A percentile compares a stretch with the other conserved stretches of the same genome.
Evolutionary conservation across 164 flowering plant species (phyloP).

Genomic region (Stephania yunnanensis): DNA sequence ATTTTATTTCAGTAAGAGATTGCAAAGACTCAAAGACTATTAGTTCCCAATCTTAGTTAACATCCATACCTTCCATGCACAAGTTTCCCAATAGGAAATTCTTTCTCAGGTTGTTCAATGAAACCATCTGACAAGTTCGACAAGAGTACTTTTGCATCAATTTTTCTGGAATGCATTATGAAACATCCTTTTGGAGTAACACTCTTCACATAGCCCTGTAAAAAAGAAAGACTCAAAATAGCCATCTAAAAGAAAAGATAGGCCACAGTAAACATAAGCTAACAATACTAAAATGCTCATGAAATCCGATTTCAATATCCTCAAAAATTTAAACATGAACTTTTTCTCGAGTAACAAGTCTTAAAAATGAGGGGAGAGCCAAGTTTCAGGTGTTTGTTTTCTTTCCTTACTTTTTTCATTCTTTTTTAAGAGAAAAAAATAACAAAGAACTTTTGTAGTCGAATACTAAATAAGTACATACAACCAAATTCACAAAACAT

Average conservation of each 20-base stretch:
- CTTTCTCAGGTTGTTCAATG: slow-evolving; percentile 60
- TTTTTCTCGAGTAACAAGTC: no score
- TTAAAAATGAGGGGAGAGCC: no score
- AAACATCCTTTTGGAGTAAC: slow-evolving; percentile 80
- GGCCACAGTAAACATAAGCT: not conserved
- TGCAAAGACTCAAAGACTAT: not conserved
- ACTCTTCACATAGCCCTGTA: slow-evolving; percentile 86
- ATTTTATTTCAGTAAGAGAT: slow-evolving; percentile 7
- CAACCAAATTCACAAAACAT: no score
- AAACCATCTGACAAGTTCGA: slow-evolving; percentile 74
- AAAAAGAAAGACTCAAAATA: not conserved
- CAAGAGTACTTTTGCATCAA: slow-evolving; percentile 86
- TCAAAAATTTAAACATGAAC: no score
- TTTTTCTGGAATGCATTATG: slow-evolving; percentile 72
- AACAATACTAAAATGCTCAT: not conserved
- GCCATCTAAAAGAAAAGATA: not conserved
- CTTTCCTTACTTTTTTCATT: no score
- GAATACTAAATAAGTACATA: no score
- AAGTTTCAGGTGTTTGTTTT: no score
- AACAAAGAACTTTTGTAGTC: no score
- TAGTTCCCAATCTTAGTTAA: not conserved
- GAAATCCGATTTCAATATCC: not conserved
- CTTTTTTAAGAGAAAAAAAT: no score
- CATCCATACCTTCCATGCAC: slow-evolving; percentile 61
- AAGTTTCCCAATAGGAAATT: slow-evolving; percentile 79